These are phyloP conservation scores for Ceratocystis colombiana DNA, from an alignment of 2,329 filamentous ascomycete genomes.

Conservation along the genomic window DNA sequence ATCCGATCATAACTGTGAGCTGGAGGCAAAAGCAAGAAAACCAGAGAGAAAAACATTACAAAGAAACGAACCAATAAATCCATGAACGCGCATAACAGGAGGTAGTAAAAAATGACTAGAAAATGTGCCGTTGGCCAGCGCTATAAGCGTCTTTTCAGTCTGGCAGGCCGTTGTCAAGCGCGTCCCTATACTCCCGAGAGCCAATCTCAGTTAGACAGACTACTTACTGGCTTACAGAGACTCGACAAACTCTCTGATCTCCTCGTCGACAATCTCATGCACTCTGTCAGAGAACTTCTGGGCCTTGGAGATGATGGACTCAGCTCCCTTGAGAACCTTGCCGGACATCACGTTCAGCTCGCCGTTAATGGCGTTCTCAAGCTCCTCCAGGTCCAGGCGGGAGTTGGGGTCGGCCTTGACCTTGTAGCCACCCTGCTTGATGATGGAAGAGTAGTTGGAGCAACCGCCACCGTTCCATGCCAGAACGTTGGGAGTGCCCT, in stretches of 20 bases:
- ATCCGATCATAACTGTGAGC: conserved; percentile 7
- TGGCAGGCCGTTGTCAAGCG: too few species aligned
- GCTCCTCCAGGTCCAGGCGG: conserved; percentile 43
- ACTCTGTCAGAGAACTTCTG: conserved; percentile 55
- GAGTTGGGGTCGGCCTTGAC: conserved; percentile 40
- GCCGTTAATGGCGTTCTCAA: conserved; percentile 50
- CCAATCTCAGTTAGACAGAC: neutral
- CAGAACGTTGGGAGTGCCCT: conserved; percentile 83
- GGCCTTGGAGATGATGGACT: conserved; percentile 45
- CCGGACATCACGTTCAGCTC: conserved; percentile 52
- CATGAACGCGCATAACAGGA: conserved; percentile 13
- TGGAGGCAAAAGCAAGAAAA: conserved; percentile 1
- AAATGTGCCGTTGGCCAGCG: neutral
- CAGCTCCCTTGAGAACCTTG: conserved; percentile 46
- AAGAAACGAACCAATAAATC: conserved; percentile 9
- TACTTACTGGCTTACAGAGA: conserved; percentile 18
- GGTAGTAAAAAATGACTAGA: neutral
- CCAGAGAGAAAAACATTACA: conserved; percentile 2
- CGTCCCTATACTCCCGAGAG: too few species aligned
- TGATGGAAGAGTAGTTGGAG: conserved; percentile 78
- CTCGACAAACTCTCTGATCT: conserved; percentile 45
- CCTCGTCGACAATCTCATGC: conserved; percentile 50
- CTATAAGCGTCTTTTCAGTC: neutral
- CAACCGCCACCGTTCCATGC: conserved; percentile 98
- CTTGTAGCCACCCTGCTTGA: conserved; percentile 63